These are phyloP conservation scores for Drechslerella stenobrocha DNA, from an alignment of 2,329 filamentous ascomycete species.

Conservation along the genomic window DNA sequence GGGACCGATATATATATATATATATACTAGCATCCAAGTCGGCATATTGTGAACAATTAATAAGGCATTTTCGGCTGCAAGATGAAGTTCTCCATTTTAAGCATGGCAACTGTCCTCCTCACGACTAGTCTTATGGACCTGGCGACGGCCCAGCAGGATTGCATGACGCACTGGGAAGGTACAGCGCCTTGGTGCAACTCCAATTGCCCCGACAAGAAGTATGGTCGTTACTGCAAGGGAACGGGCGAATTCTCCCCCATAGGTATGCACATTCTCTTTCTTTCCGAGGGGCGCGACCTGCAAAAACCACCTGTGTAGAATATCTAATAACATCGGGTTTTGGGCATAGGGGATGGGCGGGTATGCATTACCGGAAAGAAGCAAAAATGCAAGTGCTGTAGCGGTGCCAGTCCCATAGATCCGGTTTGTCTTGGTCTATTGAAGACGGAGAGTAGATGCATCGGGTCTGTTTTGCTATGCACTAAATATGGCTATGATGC, in stretches of 20 bases:
- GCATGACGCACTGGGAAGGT: conserved; percentile 31
- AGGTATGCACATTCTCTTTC: conserved; percentile 6
- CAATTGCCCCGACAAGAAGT: conserved; percentile 11
- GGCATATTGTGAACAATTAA: not conserved
- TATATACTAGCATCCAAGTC: not conserved
- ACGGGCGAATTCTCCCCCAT: conserved; percentile 23
- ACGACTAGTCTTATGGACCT: conserved; percentile 19
- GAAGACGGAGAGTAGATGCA: conserved; percentile 17
- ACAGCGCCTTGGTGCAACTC: conserved; percentile 37
- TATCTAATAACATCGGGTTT: too few relatives aligned
- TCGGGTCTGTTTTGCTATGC: conserved; percentile 20
- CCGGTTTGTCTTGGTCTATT: conserved; percentile 10
- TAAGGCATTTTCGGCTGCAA: not conserved
- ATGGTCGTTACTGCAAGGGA: conserved; percentile 15
- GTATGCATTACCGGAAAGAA: conserved; percentile 21
- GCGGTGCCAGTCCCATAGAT: not conserved
- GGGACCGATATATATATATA: too few relatives aligned
- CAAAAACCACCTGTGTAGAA: too few relatives aligned
- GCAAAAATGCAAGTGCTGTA: conserved; percentile 28
- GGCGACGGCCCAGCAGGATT: conserved; percentile 14
- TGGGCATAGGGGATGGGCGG: conserved; percentile 13
- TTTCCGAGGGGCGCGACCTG: not conserved
- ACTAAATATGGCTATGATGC: conserved; percentile 12
- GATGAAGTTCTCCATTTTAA: conserved; percentile 31
- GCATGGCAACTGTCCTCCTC: conserved; percentile 8